phyloP scores from a whole-genome alignment of 1,139 yeast species.

The Geotrichum cucujoidarum region DNA sequence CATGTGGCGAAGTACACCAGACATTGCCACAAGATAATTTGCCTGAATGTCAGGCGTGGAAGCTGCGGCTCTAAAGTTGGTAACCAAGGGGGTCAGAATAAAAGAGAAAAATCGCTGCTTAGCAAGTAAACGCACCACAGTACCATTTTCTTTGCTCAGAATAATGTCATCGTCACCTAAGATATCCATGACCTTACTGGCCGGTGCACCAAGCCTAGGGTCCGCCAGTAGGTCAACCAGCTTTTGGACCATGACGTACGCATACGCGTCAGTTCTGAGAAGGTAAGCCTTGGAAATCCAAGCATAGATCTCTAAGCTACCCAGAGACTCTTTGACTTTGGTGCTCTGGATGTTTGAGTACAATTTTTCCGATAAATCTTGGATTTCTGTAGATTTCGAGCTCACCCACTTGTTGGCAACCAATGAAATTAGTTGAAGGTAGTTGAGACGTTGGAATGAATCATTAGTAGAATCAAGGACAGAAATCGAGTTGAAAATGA shows the following conservation, averaged over 20 bases:
- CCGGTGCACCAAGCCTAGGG: slow-evolving; percentile 34
- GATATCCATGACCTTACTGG: slow-evolving; percentile 56
- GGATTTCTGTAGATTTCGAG: slow-evolving; percentile 11
- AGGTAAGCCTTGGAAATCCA: slow-evolving; percentile 75
- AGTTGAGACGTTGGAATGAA: slow-evolving; percentile 46
- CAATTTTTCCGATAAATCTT: slow-evolving; percentile 10
- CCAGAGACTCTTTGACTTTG: slow-evolving; percentile 19
- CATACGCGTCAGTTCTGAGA: slow-evolving; percentile 50
- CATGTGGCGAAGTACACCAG: slow-evolving; percentile 61
- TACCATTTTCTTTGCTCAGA: slow-evolving; percentile 51
- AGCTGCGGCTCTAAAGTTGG: slow-evolving; percentile 26
- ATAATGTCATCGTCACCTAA: slow-evolving; percentile 61
- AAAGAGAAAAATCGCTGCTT: slow-evolving; percentile 71
- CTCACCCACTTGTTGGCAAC: slow-evolving; percentile 52
- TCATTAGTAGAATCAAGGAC: slow-evolving; percentile 27
- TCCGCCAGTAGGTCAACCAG: slow-evolving; percentile 40
- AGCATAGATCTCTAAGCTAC: slow-evolving; percentile 48
- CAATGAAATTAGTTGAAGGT: slow-evolving; percentile 55
- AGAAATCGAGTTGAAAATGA: slow-evolving; percentile 28
- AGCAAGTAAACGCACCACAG: slow-evolving; percentile 60
- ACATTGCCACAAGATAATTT: slow-evolving; percentile 58
- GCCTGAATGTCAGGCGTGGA: slow-evolving; percentile 32
- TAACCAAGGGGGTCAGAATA: slow-evolving; percentile 34
- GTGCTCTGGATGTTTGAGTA: slow-evolving; percentile 1
- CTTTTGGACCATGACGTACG: slow-evolving; percentile 40